Evolutionary conservation across 768 basidiomycete species (phyloP).

Genomic region (Austroboletus eburneus): DNA sequence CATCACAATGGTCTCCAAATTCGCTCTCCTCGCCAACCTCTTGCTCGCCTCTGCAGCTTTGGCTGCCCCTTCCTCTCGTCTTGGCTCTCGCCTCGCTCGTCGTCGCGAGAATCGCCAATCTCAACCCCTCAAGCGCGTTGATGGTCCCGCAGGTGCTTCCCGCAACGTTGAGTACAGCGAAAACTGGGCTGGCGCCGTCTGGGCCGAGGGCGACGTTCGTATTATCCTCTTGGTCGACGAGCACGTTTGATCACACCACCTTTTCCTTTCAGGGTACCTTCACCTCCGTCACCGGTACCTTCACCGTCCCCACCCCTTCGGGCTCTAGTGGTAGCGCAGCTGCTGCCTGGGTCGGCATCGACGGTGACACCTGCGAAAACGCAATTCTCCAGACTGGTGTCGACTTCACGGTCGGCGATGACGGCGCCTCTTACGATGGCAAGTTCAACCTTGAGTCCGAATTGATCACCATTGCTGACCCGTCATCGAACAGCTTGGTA

Average conservation of each 20-base stretch:
- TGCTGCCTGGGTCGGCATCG: conserved; percentile 25
- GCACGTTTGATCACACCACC: not conserved
- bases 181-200: conserved; percentile 20
- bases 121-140: conserved; percentile 3
- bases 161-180: conserved; percentile 13
- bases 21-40: conserved; percentile 11
- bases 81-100: conserved; percentile 11
- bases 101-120: conserved; percentile 14
- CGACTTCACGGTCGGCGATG: not conserved
- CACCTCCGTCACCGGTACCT: conserved; percentile 14
- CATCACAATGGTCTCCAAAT: conserved; percentile 17
- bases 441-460: not conserved
- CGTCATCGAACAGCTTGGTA: not conserved
- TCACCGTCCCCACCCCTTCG: conserved; percentile 16
- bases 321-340: conserved; percentile 9
- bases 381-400: too few species aligned
- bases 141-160: not conserved
- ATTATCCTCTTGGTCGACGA: not conserved
- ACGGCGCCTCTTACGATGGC: not conserved
- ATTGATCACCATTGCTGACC: too few species aligned
- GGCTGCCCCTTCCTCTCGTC: conserved; percentile 14
- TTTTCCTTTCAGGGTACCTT: conserved; percentile 16
- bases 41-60: conserved; percentile 17
- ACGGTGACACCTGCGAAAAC: conserved; percentile 9
- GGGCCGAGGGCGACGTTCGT: conserved; percentile 8